Percentiles rank a stretch among this genome's conserved stretches.
phyloP scores from a whole-genome alignment of 441 rosid species.

The Geranium incanum region DNA sequence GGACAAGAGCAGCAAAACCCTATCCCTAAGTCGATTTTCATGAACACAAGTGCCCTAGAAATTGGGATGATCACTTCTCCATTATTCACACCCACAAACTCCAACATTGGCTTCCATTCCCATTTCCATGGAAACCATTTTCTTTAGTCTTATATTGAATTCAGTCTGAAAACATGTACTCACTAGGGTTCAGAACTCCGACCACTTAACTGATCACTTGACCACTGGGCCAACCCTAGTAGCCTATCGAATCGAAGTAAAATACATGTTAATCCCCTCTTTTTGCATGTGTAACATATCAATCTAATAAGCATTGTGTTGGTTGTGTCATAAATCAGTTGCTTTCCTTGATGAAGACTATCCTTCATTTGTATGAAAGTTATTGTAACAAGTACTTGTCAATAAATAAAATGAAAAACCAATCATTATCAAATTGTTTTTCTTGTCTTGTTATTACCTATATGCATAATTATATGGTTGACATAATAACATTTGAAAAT shows the following conservation, averaged over 20 bases:
- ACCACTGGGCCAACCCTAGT: too few species aligned
- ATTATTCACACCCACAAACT: constrained; percentile 18
- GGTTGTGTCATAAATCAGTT: background rate
- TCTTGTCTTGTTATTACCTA: background rate
- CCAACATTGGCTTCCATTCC: constrained; percentile 12
- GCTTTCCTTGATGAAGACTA: background rate
- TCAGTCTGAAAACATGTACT: too few species aligned
- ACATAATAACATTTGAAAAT: background rate
- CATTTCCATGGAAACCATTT: constrained; percentile 20
- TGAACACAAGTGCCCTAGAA: constrained; percentile 19
- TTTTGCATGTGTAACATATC: background rate
- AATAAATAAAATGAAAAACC: background rate
- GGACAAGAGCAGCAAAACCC: constrained; percentile 1
- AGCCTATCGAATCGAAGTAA: too few species aligned
- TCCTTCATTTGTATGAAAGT: background rate
- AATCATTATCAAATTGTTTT: background rate
- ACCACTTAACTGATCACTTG: too few species aligned
- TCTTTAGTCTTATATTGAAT: background rate
- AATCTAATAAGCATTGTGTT: background rate
- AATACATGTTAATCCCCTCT: too few species aligned
- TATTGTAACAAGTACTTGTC: background rate
- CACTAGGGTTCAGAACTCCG: too few species aligned
- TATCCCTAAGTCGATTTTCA: constrained; percentile 16
- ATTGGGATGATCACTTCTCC: constrained; percentile 22
- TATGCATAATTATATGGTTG: background rate